phyloP scores from a whole-genome alignment of 169 alveolate genomes.

The Eimeria necatrix region DNA sequence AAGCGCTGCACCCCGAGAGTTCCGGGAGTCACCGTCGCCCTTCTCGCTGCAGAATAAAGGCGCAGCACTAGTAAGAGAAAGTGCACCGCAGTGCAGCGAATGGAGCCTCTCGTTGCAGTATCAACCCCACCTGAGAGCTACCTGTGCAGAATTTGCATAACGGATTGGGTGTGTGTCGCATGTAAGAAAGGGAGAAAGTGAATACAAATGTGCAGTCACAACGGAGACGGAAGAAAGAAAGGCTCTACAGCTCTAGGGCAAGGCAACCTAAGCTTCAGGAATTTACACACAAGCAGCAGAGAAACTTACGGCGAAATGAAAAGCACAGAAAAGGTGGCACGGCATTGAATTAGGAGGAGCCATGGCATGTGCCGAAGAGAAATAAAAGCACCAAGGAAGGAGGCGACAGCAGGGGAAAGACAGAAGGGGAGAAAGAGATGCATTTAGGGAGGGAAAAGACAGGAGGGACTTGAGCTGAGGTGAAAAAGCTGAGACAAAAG shows the following conservation, averaged over 20 bases:
- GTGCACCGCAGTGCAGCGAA: no score
- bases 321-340: no score
- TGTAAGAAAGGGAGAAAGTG: no score
- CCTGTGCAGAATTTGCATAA: no score
- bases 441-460: neutral
- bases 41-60: conserved; percentile 66
- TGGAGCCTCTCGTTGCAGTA: no score
- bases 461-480: neutral
- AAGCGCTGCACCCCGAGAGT: conserved; percentile 90
- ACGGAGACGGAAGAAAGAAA: no score
- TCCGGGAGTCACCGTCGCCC: conserved; percentile 86
- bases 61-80: no score
- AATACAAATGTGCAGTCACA: no score
- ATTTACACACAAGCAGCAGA: neutral
- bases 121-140: no score
- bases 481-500: no score
- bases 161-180: no score
- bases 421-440: neutral
- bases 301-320: neutral
- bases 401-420: neutral
- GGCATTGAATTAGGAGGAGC: neutral
- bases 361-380: neutral
- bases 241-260: no score
- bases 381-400: neutral
- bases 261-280: neutral